Evolutionary conservation across 768 basidiomycete species (phyloP), one percentile per base, ranked within the genome.

Genomic region (Amanita fuliginea): DNA sequence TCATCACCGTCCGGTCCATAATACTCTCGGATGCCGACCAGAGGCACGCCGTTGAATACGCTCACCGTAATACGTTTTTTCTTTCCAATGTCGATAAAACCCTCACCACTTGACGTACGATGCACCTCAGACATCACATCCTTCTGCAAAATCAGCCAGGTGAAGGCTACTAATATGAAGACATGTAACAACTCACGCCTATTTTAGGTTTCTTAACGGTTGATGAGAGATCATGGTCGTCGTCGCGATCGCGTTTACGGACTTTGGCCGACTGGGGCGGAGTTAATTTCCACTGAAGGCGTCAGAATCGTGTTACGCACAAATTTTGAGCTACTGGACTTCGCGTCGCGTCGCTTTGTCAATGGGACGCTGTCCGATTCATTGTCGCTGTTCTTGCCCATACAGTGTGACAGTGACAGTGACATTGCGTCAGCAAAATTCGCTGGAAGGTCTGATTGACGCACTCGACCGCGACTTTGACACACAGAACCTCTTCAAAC

Each of bases 11-110:
- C 68, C 36, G 57, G 66, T 18, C 64, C 60, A 46, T 84, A 91
- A 56, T 74, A 90, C 60, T 90, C 85, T 35, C 87, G 77, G 47
- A 90, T 86, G 57, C 89, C 84, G 21, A 89, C 60, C 37, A 78
- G 66, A 3, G 73, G 58, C 1, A 63, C 68, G 6, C 81, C 83
- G 72, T 74, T 70, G 63, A 69, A 72, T 34, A 53, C 54, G 32
- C 65, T 55, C 41, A 86, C 78, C 2, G 80, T 74, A 2, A 70
- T 83, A 4, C 83, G 80, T 62, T 74, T 80, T 59, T 80, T 85
- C 64, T 82, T 86, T 3, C 86, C 85, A 11, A 88, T 58, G 28
- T 84, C 78, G 36, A 87, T 59, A 53, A 76, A 88, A n/a, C 74
- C 73, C 8, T 78, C 73, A 16, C 73, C 51, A 46, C 62, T 49